Base-by-base conservation (phyloP, 306 rosid species). In the Casuarina glauca region DNA sequence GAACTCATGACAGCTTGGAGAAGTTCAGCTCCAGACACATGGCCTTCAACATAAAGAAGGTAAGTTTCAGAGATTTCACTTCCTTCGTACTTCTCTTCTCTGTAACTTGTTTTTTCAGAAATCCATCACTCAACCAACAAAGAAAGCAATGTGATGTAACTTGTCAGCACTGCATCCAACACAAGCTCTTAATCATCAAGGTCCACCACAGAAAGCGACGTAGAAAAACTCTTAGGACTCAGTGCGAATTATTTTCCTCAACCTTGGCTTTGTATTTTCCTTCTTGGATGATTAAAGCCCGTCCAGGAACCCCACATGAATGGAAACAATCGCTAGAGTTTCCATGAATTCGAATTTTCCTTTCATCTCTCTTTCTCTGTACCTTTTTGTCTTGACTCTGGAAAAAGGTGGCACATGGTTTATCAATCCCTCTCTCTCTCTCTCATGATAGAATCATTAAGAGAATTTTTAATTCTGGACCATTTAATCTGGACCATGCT, bases 31-130 rank as follows among this genome's bases (percentile, higher is more conserved):
- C 91, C 13, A 91, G 87, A 72, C 91, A 86, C 78, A 90, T 91
- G 43, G 99, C 98, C 79, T 88, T 80, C 74, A 95, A 89, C 88
- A 83, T 95, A 4, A 95, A 95, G 82, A 95, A 91, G 99, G 99
- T 95, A 84, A 60, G 48, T 61, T 82, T 64, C 51, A 38, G 36
- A 75, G 41, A 10, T 69, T 58, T 35, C 57, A 60, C 32, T 8
- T 71, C 15, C 49, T 12, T 3, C 8, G 0, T 6, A 39, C 74
- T 69, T 54, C 32, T 54, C 9, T 74, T 73, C 50, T 54, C n/a
- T 62, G 41, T 2, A 44, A 60, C 3, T 2, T 39, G 11, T 41
- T 66, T 49, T 26, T 66, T 7, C 7, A 41, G 49, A 39, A 41
- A n/a, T 66, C 19, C 13, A 66, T 38, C 6, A 39, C 49, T 66